A percentile compares a stretch with the other conserved stretches of the same genome.
Conservation (phyloP, 2,329 filamentous ascomycete species). For the Cercospora zeae-maydis region DNA sequence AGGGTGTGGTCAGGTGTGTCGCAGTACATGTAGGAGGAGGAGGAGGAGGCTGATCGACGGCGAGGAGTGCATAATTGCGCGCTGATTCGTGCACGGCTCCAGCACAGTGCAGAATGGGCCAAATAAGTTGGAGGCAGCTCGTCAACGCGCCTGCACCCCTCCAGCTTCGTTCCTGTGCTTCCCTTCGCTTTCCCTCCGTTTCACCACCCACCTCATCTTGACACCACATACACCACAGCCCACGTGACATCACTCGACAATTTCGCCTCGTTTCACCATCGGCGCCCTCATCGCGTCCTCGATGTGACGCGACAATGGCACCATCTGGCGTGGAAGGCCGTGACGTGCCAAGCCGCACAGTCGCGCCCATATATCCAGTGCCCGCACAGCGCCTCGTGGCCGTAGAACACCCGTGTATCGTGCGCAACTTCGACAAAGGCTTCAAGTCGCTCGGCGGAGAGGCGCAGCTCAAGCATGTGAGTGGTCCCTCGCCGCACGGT, state of each 20-base stretch:
- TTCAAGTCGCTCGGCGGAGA: conserved; percentile 60
- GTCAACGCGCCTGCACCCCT: not conserved
- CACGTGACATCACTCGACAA: not conserved
- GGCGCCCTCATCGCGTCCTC: not conserved
- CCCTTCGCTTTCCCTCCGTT: not conserved
- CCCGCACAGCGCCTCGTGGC: conserved; percentile 54
- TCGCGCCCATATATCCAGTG: conserved; percentile 46
- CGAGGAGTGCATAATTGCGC: not conserved
- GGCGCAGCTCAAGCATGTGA: conserved; percentile 52
- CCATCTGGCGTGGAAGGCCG: not conserved
- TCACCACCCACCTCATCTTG: not conserved
- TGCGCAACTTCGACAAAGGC: conserved; percentile 62
- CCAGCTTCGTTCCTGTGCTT: not conserved
- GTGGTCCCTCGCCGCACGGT: conserved; percentile 15
- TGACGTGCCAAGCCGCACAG: conserved; percentile 6
- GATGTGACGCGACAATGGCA: conserved; percentile 4
- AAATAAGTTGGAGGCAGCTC: not conserved
- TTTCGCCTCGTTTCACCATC: not conserved
- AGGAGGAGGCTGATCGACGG: conserved; percentile 1
- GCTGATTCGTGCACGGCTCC: conserved; percentile 5
- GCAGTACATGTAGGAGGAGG: not conserved
- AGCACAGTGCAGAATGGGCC: not conserved
- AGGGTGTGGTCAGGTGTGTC: conserved; percentile 2
- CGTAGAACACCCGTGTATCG: conserved; percentile 65
- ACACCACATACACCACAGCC: not conserved